Conservation (phyloP, 1,284 basidiomycete genomes). For the Spongiforma sp. region DNA sequence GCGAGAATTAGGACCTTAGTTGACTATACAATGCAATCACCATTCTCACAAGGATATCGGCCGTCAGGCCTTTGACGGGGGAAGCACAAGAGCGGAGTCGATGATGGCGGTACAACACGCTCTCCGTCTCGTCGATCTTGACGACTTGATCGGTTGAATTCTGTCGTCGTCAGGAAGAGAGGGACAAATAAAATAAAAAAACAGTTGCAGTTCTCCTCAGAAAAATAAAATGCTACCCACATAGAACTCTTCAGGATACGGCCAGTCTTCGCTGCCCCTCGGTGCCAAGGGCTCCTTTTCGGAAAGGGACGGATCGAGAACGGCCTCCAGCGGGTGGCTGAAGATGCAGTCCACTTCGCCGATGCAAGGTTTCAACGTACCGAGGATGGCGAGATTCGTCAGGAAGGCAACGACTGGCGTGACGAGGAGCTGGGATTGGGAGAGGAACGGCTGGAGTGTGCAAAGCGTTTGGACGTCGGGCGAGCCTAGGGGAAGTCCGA, state of each 20-base stretch:
- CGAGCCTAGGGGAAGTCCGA: slow-evolving; percentile 64
- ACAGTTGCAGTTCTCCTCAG: neutral
- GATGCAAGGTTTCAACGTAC: slow-evolving; percentile 56
- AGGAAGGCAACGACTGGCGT: slow-evolving; percentile 78
- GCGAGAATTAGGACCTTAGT: neutral
- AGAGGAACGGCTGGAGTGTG: slow-evolving; percentile 74
- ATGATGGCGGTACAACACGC: slow-evolving; percentile 69
- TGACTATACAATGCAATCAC: neutral
- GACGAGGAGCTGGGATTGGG: slow-evolving; percentile 63
- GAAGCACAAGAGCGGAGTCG: slow-evolving; percentile 78
- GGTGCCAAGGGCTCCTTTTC: slow-evolving; percentile 53
- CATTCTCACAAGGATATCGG: slow-evolving; percentile 74
- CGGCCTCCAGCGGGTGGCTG: slow-evolving; percentile 73
- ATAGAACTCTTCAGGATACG: slow-evolving; percentile 70
- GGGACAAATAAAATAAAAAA: neutral
- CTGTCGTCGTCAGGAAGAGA: slow-evolving; percentile 13
- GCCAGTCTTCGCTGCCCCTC: slow-evolving; percentile 75
- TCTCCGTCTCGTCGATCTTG: slow-evolving; percentile 48
- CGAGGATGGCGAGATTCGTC: slow-evolving; percentile 55
- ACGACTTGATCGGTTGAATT: slow-evolving; percentile 58
- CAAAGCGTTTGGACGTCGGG: slow-evolving; percentile 69
- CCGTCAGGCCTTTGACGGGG: slow-evolving; percentile 81
- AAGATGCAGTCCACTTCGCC: slow-evolving; percentile 83
- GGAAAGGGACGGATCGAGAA: slow-evolving; percentile 63
- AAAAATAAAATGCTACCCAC: slow-evolving; percentile 37